A percentile compares a stretch with the other conserved stretches of the same genome.
Evolutionary conservation across 768 basidiomycete species (phyloP).

Genomic region (Lentinula aciculospora): DNA sequence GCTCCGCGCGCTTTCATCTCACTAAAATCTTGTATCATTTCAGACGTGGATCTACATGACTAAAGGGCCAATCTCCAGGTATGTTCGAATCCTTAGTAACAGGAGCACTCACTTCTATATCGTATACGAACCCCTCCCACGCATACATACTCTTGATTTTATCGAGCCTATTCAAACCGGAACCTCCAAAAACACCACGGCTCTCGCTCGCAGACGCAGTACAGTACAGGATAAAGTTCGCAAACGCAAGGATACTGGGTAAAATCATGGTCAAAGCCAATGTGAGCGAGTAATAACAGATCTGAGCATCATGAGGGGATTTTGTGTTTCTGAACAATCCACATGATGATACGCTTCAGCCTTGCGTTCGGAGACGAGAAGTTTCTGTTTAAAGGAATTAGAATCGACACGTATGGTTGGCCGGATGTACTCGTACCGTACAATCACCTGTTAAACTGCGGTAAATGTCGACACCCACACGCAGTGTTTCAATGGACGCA

Average conservation of each 20-base stretch:
- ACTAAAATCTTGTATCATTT: conserved; percentile 11
- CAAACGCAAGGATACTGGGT: background rate
- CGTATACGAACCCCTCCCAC: conserved; percentile 14
- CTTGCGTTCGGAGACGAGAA: background rate
- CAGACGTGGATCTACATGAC: conserved; percentile 9
- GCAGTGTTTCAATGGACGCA: too few relatives aligned
- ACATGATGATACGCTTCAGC: background rate
- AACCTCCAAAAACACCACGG: background rate
- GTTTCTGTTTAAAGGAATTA: background rate
- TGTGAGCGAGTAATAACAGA: background rate
- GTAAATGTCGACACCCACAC: too few relatives aligned
- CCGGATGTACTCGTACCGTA: too few relatives aligned
- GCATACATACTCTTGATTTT: conserved; percentile 13
- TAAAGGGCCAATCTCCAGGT: background rate
- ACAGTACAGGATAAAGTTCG: background rate
- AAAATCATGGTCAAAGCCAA: background rate
- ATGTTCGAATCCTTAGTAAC: background rate
- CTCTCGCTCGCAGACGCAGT: background rate
- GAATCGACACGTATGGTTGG: background rate
- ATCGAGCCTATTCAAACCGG: conserved; percentile 9
- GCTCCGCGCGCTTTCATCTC: conserved; percentile 12
- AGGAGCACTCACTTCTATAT: conserved; percentile 8
- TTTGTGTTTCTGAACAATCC: background rate
- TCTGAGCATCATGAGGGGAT: background rate
- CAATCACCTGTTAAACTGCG: too few relatives aligned